phyloP scores from a whole-genome alignment of 2,329 filamentous ascomycete genomes.

The Aspergillus calidoustus region DNA sequence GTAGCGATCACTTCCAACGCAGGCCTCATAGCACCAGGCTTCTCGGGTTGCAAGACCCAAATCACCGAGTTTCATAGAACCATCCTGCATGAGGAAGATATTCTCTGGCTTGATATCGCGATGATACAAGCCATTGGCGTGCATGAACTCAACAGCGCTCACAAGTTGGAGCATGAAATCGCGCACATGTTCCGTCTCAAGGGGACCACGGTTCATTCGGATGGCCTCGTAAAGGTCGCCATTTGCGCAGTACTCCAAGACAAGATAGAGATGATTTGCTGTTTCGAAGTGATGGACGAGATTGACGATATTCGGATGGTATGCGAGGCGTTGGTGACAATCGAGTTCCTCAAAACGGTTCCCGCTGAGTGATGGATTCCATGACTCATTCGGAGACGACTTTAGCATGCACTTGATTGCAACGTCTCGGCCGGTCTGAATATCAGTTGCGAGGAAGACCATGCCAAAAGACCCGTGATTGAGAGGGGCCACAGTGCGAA shows the following conservation, averaged over 20 bases:
- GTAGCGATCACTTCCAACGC: slow-evolving; percentile 96
- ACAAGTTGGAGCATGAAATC: slow-evolving; percentile 96
- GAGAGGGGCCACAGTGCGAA: slow-evolving; percentile 87
- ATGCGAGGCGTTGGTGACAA: slow-evolving; percentile 77
- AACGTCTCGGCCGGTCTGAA: slow-evolving; percentile 75
- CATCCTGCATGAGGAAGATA: slow-evolving; percentile 87
- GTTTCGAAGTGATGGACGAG: slow-evolving; percentile 91
- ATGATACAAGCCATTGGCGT: slow-evolving; percentile 89
- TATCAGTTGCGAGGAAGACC: slow-evolving; percentile 91
- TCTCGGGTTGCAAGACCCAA: slow-evolving; percentile 92
- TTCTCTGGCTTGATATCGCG: slow-evolving; percentile 99
- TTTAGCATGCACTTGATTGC: slow-evolving; percentile 98
- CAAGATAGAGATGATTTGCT: slow-evolving; percentile 83
- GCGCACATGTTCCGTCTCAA: slow-evolving; percentile 95
- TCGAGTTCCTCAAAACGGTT: slow-evolving; percentile 67
- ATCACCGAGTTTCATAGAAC: slow-evolving; percentile 94
- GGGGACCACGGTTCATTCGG: slow-evolving; percentile 79
- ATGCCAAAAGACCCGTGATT: slow-evolving; percentile 99
- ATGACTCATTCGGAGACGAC: slow-evolving; percentile 65
- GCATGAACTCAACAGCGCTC: slow-evolving; percentile 86
- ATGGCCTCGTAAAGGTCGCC: slow-evolving; percentile 98
- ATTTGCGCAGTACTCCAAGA: slow-evolving; percentile 92
- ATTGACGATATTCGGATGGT: slow-evolving; percentile 92
- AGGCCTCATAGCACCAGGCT: slow-evolving; percentile 87
- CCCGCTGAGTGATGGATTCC: slow-evolving; percentile 71